Evolutionary conservation across 2,329 filamentous ascomycete genomes (phyloP).

Genomic region (Aspergillus persii): DNA sequence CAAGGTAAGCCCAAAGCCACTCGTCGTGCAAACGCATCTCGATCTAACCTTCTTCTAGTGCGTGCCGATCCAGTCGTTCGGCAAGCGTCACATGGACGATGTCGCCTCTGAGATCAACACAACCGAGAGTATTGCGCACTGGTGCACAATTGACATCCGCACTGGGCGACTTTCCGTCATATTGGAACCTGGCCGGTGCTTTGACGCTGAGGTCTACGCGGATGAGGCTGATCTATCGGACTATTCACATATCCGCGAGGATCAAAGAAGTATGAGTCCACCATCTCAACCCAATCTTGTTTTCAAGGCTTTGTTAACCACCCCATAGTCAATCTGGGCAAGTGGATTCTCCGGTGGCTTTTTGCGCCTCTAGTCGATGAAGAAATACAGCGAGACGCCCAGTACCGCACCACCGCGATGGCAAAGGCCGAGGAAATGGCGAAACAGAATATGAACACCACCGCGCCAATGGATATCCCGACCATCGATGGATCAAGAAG

Average conservation of each 20-base stretch:
- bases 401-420: constrained; percentile 67
- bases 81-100: constrained; percentile 90
- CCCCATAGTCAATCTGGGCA: constrained; percentile 81
- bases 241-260: constrained; percentile 78
- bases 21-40: neutral
- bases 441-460: constrained; percentile 57
- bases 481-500: constrained; percentile 24
- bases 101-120: constrained; percentile 86
- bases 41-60: constrained; percentile 57
- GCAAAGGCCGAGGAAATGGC: constrained; percentile 60
- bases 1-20: constrained; percentile 54
- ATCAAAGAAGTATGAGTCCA: constrained; percentile 74
- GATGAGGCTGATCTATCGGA: constrained; percentile 78
- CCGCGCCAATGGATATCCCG: constrained; percentile 61
- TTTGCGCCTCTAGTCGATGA: constrained; percentile 89
- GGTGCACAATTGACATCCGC: constrained; percentile 92
- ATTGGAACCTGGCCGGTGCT: constrained; percentile 91
- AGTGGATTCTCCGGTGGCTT: constrained; percentile 91
- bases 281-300: neutral
- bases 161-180: constrained; percentile 89
- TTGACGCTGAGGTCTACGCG: constrained; percentile 95
- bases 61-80: constrained; percentile 83
- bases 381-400: constrained; percentile 78
- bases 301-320: neutral
- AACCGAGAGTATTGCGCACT: constrained; percentile 83